Percentiles rank a stretch among this genome's conserved stretches.
Conservation (phyloP, 768 basidiomycete species). For the Suillus lakei region DNA sequence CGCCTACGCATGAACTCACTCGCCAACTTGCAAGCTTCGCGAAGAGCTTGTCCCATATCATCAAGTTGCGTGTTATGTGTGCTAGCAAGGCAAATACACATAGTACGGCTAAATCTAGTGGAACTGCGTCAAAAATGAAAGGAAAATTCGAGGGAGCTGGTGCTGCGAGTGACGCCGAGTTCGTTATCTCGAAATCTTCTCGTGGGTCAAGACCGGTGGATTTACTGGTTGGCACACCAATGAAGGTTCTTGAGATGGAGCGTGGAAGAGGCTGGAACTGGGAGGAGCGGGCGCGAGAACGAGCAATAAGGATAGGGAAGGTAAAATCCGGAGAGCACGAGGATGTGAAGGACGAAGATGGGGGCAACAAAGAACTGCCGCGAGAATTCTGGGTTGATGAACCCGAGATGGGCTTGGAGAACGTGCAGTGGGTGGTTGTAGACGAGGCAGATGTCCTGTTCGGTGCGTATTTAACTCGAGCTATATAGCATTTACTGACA, state of each 20-base stretch:
- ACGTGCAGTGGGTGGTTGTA: slow-evolving; percentile 87
- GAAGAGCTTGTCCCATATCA: slow-evolving; percentile 72
- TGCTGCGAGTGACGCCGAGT: slow-evolving; percentile 21
- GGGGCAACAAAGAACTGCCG: slow-evolving; percentile 13
- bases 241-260: slow-evolving; percentile 65
- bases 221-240: slow-evolving; percentile 66
- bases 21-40: slow-evolving; percentile 79
- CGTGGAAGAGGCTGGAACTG: slow-evolving; percentile 59
- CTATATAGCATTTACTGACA: slow-evolving; percentile 4
- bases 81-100: slow-evolving; percentile 62
- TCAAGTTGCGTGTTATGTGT: slow-evolving; percentile 79
- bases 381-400: slow-evolving; percentile 48
- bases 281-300: slow-evolving; percentile 33
- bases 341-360: slow-evolving; percentile 29
- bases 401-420: slow-evolving; percentile 64
- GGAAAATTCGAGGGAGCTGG: slow-evolving; percentile 31
- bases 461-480: slow-evolving; percentile 48
- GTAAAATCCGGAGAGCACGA: slow-evolving; percentile 34
- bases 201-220: slow-evolving; percentile 45
- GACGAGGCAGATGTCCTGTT: slow-evolving; percentile 94
- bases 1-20: slow-evolving; percentile 89
- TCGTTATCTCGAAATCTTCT: slow-evolving; percentile 28
- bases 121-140: slow-evolving; percentile 57
- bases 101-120: slow-evolving; percentile 27
- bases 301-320: slow-evolving; percentile 27